phyloP scores from a whole-genome alignment of 768 basidiomycete species.

The Galerina marginata region DNA sequence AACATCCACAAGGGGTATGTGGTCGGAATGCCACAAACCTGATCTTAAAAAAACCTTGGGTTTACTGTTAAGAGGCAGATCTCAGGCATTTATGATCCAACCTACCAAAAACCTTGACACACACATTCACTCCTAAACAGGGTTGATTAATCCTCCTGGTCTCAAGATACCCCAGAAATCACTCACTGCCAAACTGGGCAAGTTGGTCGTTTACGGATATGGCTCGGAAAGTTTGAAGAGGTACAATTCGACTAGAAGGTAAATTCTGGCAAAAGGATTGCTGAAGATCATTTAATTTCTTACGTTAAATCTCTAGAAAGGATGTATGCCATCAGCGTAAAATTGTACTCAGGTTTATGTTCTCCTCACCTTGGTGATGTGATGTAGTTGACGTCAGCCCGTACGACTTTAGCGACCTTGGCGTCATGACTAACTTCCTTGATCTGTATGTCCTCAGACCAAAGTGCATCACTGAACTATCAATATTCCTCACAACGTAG shows the following conservation, averaged over 20 bases:
- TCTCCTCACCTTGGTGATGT: conserved; percentile 66
- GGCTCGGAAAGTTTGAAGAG: conserved; percentile 77
- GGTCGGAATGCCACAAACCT: conserved; percentile 41
- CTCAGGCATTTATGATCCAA: conserved; percentile 2
- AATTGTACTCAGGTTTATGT: background rate
- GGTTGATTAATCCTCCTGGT: background rate
- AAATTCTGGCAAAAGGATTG: background rate
- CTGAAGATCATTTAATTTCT: background rate
- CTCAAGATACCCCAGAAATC: background rate
- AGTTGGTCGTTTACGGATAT: conserved; percentile 63
- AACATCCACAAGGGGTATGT: background rate
- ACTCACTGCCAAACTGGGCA: conserved; percentile 77
- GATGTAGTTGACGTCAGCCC: conserved; percentile 84
- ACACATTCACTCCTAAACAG: conserved; percentile 60
- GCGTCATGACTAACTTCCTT: conserved; percentile 82
- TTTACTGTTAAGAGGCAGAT: background rate
- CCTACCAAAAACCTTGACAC: conserved; percentile 77
- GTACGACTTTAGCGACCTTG: conserved; percentile 69
- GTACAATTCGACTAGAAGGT: conserved; percentile 68
- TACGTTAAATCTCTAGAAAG: conserved; percentile 74
- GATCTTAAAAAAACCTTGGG: conserved; percentile 79
- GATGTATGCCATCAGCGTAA: background rate
- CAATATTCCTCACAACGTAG: conserved; percentile 61
- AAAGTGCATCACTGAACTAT: background rate
- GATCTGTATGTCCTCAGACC: conserved; percentile 47